A percentile compares a stretch with the other conserved stretches of the same genome.
Conservation (phyloP, 78 protist species). For the Diacronema lutheri region DNA sequence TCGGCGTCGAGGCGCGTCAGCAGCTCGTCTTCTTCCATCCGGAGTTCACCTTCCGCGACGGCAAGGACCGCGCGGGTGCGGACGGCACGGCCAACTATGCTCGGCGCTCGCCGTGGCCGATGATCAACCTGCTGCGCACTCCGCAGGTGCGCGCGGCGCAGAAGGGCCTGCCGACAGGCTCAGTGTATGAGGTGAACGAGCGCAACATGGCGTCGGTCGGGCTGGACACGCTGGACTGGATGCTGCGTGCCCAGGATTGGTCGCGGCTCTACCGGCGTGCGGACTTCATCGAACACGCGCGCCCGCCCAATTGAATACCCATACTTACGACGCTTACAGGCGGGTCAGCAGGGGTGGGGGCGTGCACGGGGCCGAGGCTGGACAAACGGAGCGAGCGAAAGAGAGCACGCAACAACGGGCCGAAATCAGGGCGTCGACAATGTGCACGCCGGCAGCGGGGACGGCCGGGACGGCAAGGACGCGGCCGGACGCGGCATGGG, state of each 20-base stretch:
- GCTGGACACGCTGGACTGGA: neutral
- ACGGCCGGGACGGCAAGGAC: too few species aligned
- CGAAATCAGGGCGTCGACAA: too few species aligned
- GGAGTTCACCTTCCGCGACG: constrained; percentile 13
- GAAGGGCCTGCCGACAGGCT: constrained; percentile 2
- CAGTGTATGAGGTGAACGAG: neutral
- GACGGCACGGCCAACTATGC: constrained; percentile 8
- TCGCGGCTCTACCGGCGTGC: too few species aligned
- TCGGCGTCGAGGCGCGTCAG: neutral
- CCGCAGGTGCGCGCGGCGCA: constrained; percentile 22
- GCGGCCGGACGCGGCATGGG: too few species aligned
- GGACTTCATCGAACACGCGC: too few species aligned
- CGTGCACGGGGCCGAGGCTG: too few species aligned
- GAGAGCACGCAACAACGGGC: too few species aligned
- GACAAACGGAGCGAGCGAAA: too few species aligned
- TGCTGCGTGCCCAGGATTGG: neutral
- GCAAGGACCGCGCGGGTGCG: neutral
- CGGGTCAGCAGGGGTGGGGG: too few species aligned
- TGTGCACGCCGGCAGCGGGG: too few species aligned
- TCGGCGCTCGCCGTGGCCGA: neutral
- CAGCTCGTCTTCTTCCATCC: constrained; percentile 27
- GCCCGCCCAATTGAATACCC: too few species aligned
- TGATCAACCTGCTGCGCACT: constrained; percentile 16
- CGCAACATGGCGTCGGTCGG: neutral
- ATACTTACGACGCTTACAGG: too few species aligned